phyloP scores from a whole-genome alignment of 2,329 filamentous ascomycete species.

The Coniochaeta sp. region DNA sequence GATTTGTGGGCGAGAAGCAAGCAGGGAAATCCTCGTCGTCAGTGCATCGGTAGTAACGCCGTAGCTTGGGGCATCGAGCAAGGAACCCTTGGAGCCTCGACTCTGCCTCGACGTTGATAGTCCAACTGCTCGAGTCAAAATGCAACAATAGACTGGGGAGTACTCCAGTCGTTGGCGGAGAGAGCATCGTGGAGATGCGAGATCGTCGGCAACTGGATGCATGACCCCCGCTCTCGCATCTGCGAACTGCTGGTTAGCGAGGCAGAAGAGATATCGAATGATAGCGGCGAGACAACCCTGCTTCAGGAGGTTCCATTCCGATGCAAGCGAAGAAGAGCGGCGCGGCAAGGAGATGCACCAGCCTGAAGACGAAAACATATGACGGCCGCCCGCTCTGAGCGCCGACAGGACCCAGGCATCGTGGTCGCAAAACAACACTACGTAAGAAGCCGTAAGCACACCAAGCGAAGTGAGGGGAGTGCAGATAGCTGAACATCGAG shows the following conservation, averaged over 20 bases:
- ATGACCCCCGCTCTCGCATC: constrained; percentile 8
- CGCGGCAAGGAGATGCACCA: neutral
- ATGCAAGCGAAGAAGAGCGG: neutral
- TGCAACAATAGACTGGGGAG: constrained; percentile 1
- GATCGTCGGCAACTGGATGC: constrained; percentile 7
- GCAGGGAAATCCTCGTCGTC: constrained; percentile 1
- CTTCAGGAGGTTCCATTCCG: neutral
- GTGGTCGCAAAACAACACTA: neutral
- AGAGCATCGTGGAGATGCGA: constrained; percentile 4
- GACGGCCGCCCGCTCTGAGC: neutral
- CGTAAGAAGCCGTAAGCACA: neutral
- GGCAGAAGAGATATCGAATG: neutral
- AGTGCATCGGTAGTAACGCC: neutral
- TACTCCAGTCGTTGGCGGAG: constrained; percentile 5
- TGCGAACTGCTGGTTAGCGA: constrained; percentile 6
- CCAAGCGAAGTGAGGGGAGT: neutral
- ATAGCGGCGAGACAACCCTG: neutral
- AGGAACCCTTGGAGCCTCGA: neutral
- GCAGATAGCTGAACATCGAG: neutral
- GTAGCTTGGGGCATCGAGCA: neutral
- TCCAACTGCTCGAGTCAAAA: neutral
- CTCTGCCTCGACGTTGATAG: neutral
- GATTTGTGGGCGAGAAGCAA: constrained; percentile 7
- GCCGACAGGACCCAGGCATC: too few relatives aligned
- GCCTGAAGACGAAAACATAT: neutral